Base-by-base conservation (phyloP, 345 rosid species). In the Limnanthes douglasii region DNA sequence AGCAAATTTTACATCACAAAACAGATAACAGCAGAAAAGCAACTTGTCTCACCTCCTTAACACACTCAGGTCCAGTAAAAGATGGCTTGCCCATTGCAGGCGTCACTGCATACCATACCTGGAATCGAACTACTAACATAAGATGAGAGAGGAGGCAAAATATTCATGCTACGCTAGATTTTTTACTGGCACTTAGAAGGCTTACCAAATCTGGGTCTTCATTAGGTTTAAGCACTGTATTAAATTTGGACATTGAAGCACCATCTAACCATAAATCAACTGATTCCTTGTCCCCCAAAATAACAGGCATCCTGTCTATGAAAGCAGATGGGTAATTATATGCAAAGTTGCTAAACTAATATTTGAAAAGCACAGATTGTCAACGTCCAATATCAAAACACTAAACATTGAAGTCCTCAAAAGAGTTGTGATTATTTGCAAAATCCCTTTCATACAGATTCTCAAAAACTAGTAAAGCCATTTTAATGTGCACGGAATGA, bases 261-360 rank as follows among this genome's bases (percentile, higher is more conserved):
- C 57, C 73, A 47, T 56, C 59, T 13, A 88, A 55, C 97, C 94
- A 88, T 15, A 59, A 50, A 39, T 79, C 86, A 2, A 56, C 41
- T 16, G 81, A 73, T 44, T 31, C 79, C 64, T 79, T 72, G 52
- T 70, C 74, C 19, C 79, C 77, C 34, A 88, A 58, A 50, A 88
- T 76, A 25, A 83, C 79, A 13, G 95, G 97, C 92, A 88, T 88
- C 70, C 97, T 65, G 50, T 83, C 95, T 83, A n/a, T n/a, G n/a
- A n/a, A n/a, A n/a, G n/a, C n/a, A n/a, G n/a, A n/a, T n/a, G n/a
- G n/a, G n/a, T n/a, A n/a, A n/a, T n/a, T n/a, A n/a, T n/a, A n/a
- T n/a, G n/a, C n/a, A n/a, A n/a, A n/a, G n/a, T n/a, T n/a, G n/a
- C n/a, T n/a, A n/a, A n/a, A n/a, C n/a, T n/a, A n/a, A n/a, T n/a